phyloP scores from a whole-genome alignment of 192 early-diverging fungal species.

The Dimargaris cristalligena region DNA sequence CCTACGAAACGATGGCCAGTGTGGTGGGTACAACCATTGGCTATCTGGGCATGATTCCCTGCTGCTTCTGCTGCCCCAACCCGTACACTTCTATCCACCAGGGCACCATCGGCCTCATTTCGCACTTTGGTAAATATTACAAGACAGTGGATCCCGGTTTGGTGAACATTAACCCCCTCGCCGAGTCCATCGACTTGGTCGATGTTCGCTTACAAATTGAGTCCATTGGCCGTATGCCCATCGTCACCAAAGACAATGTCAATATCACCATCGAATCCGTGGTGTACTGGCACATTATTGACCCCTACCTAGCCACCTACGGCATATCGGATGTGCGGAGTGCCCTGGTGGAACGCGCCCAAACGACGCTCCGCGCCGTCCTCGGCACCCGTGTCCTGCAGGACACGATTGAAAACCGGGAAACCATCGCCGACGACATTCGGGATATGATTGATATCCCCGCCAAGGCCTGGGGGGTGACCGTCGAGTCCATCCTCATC shows the following conservation, averaged over 20 bases:
- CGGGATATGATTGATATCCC: conserved; percentile 63
- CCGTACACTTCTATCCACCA: conserved; percentile 26
- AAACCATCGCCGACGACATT: conserved; percentile 72
- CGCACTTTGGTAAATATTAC: conserved; percentile 32
- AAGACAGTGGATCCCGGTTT: conserved; percentile 39
- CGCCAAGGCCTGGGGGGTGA: conserved; percentile 64
- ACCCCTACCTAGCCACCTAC: conserved; percentile 65
- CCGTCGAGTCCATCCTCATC: conserved; percentile 65
- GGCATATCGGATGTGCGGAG: conserved; percentile 64
- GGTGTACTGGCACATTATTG: conserved; percentile 66
- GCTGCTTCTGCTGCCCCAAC: conserved; percentile 29
- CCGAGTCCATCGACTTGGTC: conserved; percentile 22
- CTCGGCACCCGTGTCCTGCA: conserved; percentile 70
- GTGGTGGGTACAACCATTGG: conserved; percentile 22
- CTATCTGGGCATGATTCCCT: conserved; percentile 25
- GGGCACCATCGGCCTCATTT: conserved; percentile 25
- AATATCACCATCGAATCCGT: conserved; percentile 71
- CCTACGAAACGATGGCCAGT: conserved; percentile 21
- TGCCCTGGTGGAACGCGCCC: conserved; percentile 73
- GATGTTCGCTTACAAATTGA: conserved; percentile 48
- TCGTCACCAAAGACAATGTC: conserved; percentile 88
- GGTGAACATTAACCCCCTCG: conserved; percentile 29
- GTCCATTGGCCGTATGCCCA: conserved; percentile 46
- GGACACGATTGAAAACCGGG: conserved; percentile 78
- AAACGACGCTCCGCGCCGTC: conserved; percentile 76